A percentile compares a stretch with the other conserved stretches of the same genome.
phyloP scores from a whole-genome alignment of 306 rosid species.

The Casuarina equisetifolia region DNA sequence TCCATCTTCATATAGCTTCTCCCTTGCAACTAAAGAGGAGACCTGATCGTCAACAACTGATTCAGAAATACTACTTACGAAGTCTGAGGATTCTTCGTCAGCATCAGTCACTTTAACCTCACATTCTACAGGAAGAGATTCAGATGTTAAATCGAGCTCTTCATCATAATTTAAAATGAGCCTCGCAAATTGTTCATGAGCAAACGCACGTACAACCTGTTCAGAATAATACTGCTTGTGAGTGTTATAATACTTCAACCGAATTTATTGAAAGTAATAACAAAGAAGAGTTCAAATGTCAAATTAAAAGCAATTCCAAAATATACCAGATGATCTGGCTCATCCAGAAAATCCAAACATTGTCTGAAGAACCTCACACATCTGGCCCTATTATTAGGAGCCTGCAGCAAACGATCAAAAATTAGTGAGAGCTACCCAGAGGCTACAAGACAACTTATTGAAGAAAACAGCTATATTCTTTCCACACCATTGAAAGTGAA shows the following conservation, averaged over 20 bases:
- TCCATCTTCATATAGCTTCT: slow-evolving; percentile 41
- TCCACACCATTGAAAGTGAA: slow-evolving; percentile 86
- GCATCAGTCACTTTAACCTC: slow-evolving; percentile 63
- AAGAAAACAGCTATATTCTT: slow-evolving; percentile 20
- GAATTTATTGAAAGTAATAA: slow-evolving; percentile 17
- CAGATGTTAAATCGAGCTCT: slow-evolving; percentile 67
- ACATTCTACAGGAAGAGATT: slow-evolving; percentile 63
- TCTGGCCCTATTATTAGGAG: slow-evolving; percentile 73
- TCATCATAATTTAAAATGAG: slow-evolving; percentile 76
- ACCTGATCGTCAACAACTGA: slow-evolving; percentile 37
- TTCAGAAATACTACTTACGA: slow-evolving; percentile 54
- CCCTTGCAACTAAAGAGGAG: slow-evolving; percentile 39
- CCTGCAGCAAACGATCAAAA: slow-evolving; percentile 52
- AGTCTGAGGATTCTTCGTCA: slow-evolving; percentile 62
- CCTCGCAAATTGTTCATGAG: slow-evolving; percentile 98
- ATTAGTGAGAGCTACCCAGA: slow-evolving; percentile 28
- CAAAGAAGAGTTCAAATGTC: slow-evolving; percentile 5
- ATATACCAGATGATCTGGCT: slow-evolving; percentile 86
- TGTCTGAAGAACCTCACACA: slow-evolving; percentile 80
- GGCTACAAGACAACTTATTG: slow-evolving; percentile 20
- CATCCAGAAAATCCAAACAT: slow-evolving; percentile 90
- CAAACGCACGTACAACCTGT: slow-evolving; percentile 95
- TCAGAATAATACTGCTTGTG: slow-evolving; percentile 28
- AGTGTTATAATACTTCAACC: slow-evolving; percentile 8
- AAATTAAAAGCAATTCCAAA: slow-evolving; percentile 15